Evolutionary conservation across 108 stramenopile genomes (phyloP).

Genomic region (Aureococcus anophagefferens): DNA sequence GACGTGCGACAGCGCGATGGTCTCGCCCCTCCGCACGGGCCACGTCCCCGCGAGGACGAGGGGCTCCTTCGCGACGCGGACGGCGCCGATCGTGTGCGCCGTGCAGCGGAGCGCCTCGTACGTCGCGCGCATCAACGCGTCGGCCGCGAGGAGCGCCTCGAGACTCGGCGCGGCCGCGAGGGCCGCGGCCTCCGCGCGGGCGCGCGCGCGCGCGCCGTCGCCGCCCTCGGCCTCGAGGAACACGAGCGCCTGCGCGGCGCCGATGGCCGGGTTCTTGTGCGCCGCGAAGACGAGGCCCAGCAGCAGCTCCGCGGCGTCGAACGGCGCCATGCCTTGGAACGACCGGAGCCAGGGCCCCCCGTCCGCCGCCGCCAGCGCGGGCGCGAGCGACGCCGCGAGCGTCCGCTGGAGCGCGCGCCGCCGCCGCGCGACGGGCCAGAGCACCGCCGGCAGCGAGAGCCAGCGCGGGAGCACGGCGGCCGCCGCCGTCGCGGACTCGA

Average conservation of each 20-base stretch:
- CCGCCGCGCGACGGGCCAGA: constrained; percentile 30
- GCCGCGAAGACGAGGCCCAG: constrained; percentile 53
- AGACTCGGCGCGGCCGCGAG: neutral
- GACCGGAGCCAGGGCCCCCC: constrained; percentile 29
- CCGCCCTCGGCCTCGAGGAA: constrained; percentile 20
- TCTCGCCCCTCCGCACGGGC: constrained; percentile 10
- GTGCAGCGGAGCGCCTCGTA: constrained; percentile 45
- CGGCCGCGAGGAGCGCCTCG: neutral
- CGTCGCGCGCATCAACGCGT: constrained; percentile 18
- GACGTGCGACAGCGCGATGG: constrained; percentile 38
- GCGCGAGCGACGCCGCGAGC: constrained; percentile 8
- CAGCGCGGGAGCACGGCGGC: constrained; percentile 40
- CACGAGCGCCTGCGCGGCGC: constrained; percentile 39
- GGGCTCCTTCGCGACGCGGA: constrained; percentile 24
- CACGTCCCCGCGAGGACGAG: constrained; percentile 10
- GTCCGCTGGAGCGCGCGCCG: constrained; percentile 20
- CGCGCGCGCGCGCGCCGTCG: neutral
- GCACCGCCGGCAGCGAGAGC: constrained; percentile 21
- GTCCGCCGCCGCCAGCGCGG: neutral
- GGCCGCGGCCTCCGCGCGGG: neutral
- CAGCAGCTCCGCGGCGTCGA: constrained; percentile 32
- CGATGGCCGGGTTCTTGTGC: constrained; percentile 56
- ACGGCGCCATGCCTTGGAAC: neutral
- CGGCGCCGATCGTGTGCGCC: constrained; percentile 43
- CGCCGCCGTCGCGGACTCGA: constrained; percentile 51